Evolutionary conservation across 495 filamentous ascomycete genomes (phyloP).

Genomic region (Daldinia bambusicola): DNA sequence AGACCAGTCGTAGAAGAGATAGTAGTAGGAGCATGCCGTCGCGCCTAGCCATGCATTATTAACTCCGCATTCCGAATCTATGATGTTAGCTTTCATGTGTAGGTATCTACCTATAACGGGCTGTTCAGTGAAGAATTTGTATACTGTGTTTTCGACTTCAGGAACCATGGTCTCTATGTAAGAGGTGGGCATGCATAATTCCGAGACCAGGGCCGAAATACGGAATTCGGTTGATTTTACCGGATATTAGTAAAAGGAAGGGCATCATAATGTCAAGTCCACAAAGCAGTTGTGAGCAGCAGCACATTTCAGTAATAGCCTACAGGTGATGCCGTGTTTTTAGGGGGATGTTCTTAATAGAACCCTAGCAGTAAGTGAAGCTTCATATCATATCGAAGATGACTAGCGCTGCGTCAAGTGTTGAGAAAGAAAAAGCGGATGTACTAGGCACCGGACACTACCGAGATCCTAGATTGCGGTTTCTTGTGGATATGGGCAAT

Average conservation of each 20-base stretch:
- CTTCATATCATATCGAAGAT: too few relatives aligned
- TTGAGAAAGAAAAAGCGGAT: not conserved
- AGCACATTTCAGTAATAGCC: too few relatives aligned
- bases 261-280: too few relatives aligned
- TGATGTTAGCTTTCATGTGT: too few relatives aligned
- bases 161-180: conserved; percentile 33
- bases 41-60: conserved; percentile 50
- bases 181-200: too few relatives aligned
- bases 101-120: conserved; percentile 53
- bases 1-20: conserved; percentile 62
- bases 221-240: too few relatives aligned
- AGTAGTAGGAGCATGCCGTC: conserved; percentile 59
- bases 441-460: not conserved
- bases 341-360: too few relatives aligned
- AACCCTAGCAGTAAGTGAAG: too few relatives aligned
- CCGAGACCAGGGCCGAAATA: conserved; percentile 58
- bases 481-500: not conserved
- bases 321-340: too few relatives aligned
- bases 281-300: too few relatives aligned
- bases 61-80: too few relatives aligned
- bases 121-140: conserved; percentile 58
- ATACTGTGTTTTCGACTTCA: conserved; percentile 43
- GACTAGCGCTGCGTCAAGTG: not conserved
- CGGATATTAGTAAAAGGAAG: too few relatives aligned
- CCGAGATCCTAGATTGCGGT: not conserved